Percentiles rank a stretch among this genome's conserved stretches.
Conservation (phyloP, 371 early-diverging fungal genomes). For the Batrachochytrium dendrobatidis region DNA sequence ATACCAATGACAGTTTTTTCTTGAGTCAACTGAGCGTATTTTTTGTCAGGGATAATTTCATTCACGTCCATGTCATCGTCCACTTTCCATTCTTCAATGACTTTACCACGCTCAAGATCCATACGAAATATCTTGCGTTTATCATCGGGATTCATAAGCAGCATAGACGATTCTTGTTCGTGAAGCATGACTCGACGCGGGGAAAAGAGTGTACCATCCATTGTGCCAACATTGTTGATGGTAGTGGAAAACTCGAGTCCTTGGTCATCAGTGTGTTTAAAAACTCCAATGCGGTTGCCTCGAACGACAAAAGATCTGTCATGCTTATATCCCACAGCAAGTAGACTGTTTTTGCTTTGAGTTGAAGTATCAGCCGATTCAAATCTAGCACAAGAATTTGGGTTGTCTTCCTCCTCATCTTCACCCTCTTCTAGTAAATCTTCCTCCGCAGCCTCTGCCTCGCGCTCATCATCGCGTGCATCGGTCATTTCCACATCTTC, state of each 20-base stretch:
- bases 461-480: constrained; percentile 18
- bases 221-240: constrained; percentile 47
- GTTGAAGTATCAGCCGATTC: constrained; percentile 38
- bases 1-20: constrained; percentile 74
- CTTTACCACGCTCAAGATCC: constrained; percentile 85
- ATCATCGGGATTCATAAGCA: constrained; percentile 61
- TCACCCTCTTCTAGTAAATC: constrained; percentile 16
- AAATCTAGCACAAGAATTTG: neutral
- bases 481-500: constrained; percentile 34
- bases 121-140: constrained; percentile 67
- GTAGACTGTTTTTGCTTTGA: constrained; percentile 48
- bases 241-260: constrained; percentile 57
- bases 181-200: constrained; percentile 61
- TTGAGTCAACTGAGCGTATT: constrained; percentile 65
- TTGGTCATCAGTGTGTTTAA: constrained; percentile 61
- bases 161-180: constrained; percentile 65
- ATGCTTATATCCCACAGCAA: constrained; percentile 68
- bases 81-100: constrained; percentile 88
- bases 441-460: too few species aligned
- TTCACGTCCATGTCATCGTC: constrained; percentile 53
- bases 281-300: constrained; percentile 78
- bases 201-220: constrained; percentile 26
- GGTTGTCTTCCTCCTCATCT: constrained; percentile 12
- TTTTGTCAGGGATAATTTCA: constrained; percentile 65
- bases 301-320: constrained; percentile 80